phyloP scores from a whole-genome alignment of 1,139 yeast genomes.

The Pichiaceae sp. region DNA sequence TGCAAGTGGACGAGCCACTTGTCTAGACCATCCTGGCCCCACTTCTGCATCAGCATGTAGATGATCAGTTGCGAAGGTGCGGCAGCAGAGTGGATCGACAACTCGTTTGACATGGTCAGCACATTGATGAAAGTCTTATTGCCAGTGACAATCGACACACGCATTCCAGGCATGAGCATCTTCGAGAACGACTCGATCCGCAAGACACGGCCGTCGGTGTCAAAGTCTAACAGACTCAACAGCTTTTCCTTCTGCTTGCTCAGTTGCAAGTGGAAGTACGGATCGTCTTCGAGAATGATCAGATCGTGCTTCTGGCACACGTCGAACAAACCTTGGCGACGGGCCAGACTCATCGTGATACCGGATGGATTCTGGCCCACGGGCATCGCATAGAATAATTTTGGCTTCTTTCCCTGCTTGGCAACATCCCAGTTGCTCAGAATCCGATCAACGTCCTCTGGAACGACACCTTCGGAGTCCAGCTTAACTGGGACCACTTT shows the following conservation, averaged over 20 bases:
- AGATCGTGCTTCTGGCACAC: conserved; percentile 45
- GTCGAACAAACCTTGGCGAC: conserved; percentile 37
- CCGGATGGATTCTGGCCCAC: conserved; percentile 60
- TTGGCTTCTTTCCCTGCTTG: conserved; percentile 26
- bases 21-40: conserved; percentile 64
- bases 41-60: conserved; percentile 34
- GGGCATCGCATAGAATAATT: conserved; percentile 43
- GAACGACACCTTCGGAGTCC: conserved; percentile 37
- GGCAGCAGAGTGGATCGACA: conserved; percentile 43
- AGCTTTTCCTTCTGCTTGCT: conserved; percentile 30
- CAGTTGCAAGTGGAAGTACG: conserved; percentile 54
- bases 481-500: conserved; percentile 39
- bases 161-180: conserved; percentile 82
- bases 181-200: conserved; percentile 89
- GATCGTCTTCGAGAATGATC: conserved; percentile 48
- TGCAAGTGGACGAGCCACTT: conserved; percentile 79
- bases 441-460: conserved; percentile 39
- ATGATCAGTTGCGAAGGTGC: conserved; percentile 36
- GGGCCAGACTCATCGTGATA: conserved; percentile 35
- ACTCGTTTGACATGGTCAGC: conserved; percentile 40
- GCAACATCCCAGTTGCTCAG: conserved; percentile 53
- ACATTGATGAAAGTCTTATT: conserved; percentile 50
- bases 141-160: conserved; percentile 75
- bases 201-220: conserved; percentile 74
- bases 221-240: conserved; percentile 64